A percentile compares a stretch with the other conserved stretches of the same genome.
Evolutionary conservation across 805 yeast genomes (phyloP).

Genomic region (Saccharomycopsis schoenii): DNA sequence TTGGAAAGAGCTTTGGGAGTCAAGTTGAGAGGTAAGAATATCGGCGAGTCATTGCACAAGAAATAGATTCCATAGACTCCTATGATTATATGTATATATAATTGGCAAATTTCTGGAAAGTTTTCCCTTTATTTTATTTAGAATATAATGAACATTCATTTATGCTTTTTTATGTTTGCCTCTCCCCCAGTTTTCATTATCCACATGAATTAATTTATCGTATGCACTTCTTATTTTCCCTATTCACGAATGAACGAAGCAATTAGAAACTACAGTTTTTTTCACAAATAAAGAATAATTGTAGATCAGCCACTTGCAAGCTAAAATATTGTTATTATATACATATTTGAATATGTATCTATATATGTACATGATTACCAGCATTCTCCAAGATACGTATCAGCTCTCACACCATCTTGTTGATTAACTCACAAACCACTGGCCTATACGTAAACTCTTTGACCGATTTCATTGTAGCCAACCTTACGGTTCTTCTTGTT

Average conservation of each 20-base stretch:
- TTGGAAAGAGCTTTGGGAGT: slow-evolving; percentile 91
- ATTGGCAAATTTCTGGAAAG: slow-evolving; percentile 1
- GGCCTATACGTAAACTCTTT: slow-evolving; percentile 26
- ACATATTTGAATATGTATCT: not conserved
- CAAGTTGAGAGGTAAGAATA: slow-evolving; percentile 90
- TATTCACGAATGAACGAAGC: not conserved
- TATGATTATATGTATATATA: not conserved
- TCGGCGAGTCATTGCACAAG: slow-evolving; percentile 76
- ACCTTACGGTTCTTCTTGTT: slow-evolving; percentile 72
- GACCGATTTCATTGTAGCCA: slow-evolving; percentile 61
- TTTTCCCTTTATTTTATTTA: not conserved
- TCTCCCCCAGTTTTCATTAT: not conserved
- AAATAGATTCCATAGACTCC: slow-evolving; percentile 32
- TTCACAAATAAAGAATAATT: not conserved
- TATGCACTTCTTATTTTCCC: not conserved
- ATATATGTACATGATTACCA: not conserved
- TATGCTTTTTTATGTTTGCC: not conserved
- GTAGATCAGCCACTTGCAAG: not conserved
- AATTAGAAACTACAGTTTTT: not conserved
- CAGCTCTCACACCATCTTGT: too few species aligned
- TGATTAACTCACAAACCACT: not conserved
- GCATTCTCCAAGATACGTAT: not conserved
- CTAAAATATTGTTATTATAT: not conserved
- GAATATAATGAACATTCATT: not conserved
- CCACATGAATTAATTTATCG: not conserved